Percentiles rank a stretch among this genome's conserved stretches.
phyloP scores from a whole-genome alignment of 306 rosid genomes.

The Vachellia collinsii region DNA sequence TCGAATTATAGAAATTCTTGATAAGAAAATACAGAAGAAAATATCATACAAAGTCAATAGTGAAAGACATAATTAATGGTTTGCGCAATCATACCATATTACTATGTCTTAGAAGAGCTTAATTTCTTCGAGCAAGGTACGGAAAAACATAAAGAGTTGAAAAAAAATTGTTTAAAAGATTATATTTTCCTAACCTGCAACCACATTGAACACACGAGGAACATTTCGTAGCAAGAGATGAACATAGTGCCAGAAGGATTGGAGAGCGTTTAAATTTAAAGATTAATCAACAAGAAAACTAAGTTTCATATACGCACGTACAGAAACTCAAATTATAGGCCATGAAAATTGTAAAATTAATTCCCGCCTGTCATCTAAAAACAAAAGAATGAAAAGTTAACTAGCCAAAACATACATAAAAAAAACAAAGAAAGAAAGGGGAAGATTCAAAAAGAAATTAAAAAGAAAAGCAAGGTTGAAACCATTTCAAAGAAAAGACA shows the following conservation, averaged over 20 bases:
- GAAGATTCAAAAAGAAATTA: neutral
- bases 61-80: neutral
- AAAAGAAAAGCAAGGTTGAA: neutral
- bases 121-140: conserved; percentile 1
- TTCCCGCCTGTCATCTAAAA: neutral
- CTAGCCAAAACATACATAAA: neutral
- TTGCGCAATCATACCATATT: too few relatives aligned
- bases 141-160: neutral
- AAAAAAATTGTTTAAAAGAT: neutral
- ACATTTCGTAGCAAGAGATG: neutral
- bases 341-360: neutral
- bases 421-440: neutral
- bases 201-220: neutral
- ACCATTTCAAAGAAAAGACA: conserved; percentile 2
- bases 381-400: neutral
- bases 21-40: neutral
- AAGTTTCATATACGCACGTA: neutral
- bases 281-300: neutral
- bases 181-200: neutral
- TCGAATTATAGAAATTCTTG: conserved; percentile 3
- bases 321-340: neutral
- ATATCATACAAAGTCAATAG: neutral
- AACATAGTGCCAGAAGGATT: neutral
- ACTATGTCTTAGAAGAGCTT: neutral
- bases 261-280: neutral